Evolutionary conservation across 352 stramenopile genomes (phyloP).

Genomic region (Aphanomyces stellatus): DNA sequence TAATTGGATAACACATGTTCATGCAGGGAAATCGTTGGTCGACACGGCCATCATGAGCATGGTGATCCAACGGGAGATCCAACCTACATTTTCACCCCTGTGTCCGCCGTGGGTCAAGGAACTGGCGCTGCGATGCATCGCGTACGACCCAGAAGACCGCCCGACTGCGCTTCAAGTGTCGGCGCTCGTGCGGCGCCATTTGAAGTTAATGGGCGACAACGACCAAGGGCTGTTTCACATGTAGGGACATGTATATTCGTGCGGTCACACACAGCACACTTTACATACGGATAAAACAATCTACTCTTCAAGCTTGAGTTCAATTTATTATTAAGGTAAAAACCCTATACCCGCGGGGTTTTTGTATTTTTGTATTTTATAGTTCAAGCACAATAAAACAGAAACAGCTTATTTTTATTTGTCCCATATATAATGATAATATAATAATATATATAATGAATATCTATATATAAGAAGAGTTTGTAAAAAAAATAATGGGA

Average conservation of each 20-base stretch:
- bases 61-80: slow-evolving; percentile 2
- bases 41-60: slow-evolving; percentile 16
- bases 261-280: too few species aligned
- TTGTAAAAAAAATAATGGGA: slow-evolving; percentile 11
- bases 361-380: slow-evolving; percentile 13
- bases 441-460: slow-evolving; percentile 3
- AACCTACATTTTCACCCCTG: background rate
- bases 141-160: background rate
- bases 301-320: background rate
- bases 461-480: slow-evolving; percentile 11
- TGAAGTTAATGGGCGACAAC: background rate
- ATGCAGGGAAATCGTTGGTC: background rate
- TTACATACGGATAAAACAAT: background rate
- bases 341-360: background rate
- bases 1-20: background rate
- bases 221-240: too few species aligned
- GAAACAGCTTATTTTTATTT: background rate
- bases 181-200: background rate
- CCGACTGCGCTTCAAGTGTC: background rate
- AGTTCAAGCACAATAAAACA: slow-evolving; percentile 10
- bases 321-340: slow-evolving; percentile 7
- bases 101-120: background rate
- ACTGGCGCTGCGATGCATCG: background rate
- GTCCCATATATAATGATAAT: slow-evolving; percentile 5
- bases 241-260: too few species aligned